Evolutionary conservation across 2,329 filamentous ascomycete genomes (phyloP).

Genomic region (Fulvia fulva): DNA sequence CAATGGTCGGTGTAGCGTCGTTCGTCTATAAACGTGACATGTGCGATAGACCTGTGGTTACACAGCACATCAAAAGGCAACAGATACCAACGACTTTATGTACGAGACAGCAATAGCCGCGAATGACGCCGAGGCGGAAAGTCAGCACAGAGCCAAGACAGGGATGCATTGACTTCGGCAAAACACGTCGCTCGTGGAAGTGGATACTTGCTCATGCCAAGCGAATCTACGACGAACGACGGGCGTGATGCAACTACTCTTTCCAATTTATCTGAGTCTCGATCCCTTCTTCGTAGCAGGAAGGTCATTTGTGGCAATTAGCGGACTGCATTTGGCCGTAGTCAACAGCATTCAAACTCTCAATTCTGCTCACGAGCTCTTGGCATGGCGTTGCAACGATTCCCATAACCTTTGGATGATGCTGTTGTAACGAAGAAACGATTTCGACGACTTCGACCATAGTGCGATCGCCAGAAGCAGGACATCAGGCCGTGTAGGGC

Average conservation of each 20-base stretch:
- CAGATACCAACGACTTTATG: neutral
- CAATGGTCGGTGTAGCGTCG: neutral
- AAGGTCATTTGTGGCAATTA: neutral
- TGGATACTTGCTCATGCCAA: neutral
- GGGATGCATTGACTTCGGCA: neutral
- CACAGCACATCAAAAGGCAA: neutral
- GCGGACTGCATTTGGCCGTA: neutral
- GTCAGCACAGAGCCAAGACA: neutral
- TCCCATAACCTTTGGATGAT: neutral
- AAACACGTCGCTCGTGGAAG: neutral
- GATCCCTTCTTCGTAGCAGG: neutral
- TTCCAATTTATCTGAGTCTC: neutral
- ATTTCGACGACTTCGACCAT: neutral
- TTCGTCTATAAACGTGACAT: conserved; percentile 5
- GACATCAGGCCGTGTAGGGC: neutral
- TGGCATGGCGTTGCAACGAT: neutral
- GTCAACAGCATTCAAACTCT: neutral
- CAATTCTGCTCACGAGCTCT: neutral
- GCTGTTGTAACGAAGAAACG: neutral
- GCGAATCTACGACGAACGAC: neutral
- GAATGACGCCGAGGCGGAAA: neutral
- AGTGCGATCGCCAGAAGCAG: neutral
- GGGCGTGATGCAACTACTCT: neutral
- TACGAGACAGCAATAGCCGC: neutral
- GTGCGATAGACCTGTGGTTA: neutral